phyloP scores from a whole-genome alignment of 2,329 filamentous ascomycete species.

The Aspergillus uvarum region DNA sequence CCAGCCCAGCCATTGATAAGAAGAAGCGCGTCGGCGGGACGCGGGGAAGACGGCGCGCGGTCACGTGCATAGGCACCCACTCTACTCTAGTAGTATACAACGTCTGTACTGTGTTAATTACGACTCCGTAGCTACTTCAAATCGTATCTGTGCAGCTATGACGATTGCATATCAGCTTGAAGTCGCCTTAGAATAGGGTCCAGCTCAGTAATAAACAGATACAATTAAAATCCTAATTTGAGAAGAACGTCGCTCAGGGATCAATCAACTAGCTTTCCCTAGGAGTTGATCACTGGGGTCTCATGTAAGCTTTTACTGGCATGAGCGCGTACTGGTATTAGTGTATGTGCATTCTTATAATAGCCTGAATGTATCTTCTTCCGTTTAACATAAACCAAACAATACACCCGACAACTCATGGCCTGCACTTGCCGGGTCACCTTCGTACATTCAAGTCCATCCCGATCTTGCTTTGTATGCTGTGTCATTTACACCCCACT shows the following conservation, averaged over 20 bases:
- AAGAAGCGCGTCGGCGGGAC: slow-evolving; percentile 19
- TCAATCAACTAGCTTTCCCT: too few relatives aligned
- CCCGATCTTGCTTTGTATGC: not conserved
- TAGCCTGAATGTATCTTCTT: not conserved
- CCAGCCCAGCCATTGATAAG: not conserved
- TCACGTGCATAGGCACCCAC: slow-evolving; percentile 11
- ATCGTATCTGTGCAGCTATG: too few relatives aligned
- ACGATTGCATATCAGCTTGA: too few relatives aligned
- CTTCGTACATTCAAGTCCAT: not conserved
- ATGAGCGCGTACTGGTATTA: not conserved
- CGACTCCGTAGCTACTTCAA: not conserved
- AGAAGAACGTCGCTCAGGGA: too few relatives aligned
- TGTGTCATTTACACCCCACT: slow-evolving; percentile 1
- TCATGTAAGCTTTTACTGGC: not conserved
- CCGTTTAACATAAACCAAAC: not conserved
- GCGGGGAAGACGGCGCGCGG: slow-evolving; percentile 19
- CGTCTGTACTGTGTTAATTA: too few relatives aligned
- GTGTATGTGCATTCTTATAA: not conserved
- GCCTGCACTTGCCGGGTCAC: not conserved
- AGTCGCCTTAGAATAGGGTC: too few relatives aligned
- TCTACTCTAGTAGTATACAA: too few relatives aligned
- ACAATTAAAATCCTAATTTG: too few relatives aligned
- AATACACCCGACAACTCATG: not conserved
- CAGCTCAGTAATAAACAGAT: too few relatives aligned
- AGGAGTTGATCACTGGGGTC: too few relatives aligned